Evolutionary conservation across 1,139 yeast genomes (phyloP).

Genomic region (Magnusiomyces fungicola): DNA sequence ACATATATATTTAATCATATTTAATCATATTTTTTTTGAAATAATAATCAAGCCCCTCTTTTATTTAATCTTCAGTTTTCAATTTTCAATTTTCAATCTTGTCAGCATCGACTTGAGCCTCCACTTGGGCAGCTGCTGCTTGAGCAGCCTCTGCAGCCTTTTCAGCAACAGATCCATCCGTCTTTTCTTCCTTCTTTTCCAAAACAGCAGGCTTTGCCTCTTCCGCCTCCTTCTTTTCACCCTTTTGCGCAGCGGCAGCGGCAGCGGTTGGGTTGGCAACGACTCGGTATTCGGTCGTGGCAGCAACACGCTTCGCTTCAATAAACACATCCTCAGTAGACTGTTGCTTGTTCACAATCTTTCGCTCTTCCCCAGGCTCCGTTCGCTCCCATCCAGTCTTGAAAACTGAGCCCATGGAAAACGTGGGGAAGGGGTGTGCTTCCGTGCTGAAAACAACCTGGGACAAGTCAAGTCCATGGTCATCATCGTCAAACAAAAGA

Average conservation of each 20-base stretch:
- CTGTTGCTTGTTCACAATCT: not conserved
- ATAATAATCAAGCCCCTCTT: too few relatives aligned
- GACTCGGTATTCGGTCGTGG: too few relatives aligned
- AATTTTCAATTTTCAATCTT: too few relatives aligned
- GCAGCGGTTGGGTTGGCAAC: not conserved
- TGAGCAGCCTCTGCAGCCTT: not conserved
- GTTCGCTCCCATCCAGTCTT: conserved; percentile 54
- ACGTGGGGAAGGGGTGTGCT: conserved; percentile 79
- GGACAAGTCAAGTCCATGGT: conserved; percentile 73
- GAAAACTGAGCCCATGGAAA: conserved; percentile 47
- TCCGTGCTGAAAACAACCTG: conserved; percentile 68
- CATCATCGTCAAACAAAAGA: conserved; percentile 66
- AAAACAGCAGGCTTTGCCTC: not conserved
- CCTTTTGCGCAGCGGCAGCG: not conserved
- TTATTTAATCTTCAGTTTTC: too few relatives aligned
- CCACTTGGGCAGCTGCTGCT: conserved; percentile 1
- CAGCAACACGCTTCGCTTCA: too few relatives aligned
- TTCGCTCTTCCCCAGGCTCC: not conserved
- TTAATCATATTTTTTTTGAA: too few relatives aligned
- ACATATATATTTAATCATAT: too few relatives aligned
- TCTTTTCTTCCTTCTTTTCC: not conserved
- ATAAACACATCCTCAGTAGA: not conserved
- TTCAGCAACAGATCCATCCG: not conserved
- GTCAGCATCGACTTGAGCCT: too few relatives aligned
- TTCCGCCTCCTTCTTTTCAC: not conserved